Conservation (phyloP, 1,284 basidiomycete genomes). For the Grifola frondosa region DNA sequence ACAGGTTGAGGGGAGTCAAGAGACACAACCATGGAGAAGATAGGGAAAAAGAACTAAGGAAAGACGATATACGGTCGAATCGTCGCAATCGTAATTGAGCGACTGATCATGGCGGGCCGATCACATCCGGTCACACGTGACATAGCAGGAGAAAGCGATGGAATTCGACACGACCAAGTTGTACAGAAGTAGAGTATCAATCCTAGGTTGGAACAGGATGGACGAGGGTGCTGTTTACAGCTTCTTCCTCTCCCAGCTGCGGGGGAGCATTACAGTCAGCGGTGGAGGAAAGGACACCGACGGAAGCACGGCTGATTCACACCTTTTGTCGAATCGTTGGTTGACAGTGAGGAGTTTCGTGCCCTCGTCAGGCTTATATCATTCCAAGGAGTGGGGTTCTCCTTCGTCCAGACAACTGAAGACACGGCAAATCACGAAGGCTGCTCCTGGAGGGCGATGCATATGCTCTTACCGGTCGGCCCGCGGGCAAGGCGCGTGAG, state of each 20-base stretch:
- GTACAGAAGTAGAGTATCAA: slow-evolving; percentile 2
- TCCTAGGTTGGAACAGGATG: slow-evolving; percentile 1
- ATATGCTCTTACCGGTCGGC: slow-evolving; percentile 68
- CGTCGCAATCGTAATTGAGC: no score
- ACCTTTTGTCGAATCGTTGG: slow-evolving; percentile 75
- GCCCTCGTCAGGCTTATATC: slow-evolving; percentile 68
- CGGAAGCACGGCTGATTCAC: no score
- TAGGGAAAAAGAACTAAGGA: slow-evolving; percentile 5
- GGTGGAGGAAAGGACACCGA: slow-evolving; percentile 1
- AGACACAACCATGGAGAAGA: slow-evolving; percentile 39
- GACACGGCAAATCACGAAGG: background rate
- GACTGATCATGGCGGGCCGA: slow-evolving; percentile 3
- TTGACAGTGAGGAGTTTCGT: slow-evolving; percentile 70
- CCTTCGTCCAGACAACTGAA: slow-evolving; percentile 77
- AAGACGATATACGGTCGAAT: slow-evolving; percentile 6
- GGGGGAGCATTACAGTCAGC: slow-evolving; percentile 9
- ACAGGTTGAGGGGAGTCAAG: slow-evolving; percentile 43
- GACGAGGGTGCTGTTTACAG: slow-evolving; percentile 41
- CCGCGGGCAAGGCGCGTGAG: slow-evolving; percentile 67
- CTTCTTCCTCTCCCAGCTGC: slow-evolving; percentile 71
- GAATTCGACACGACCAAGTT: slow-evolving; percentile 7
- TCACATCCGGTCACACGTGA: slow-evolving; percentile 11
- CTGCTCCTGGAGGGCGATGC: slow-evolving; percentile 28
- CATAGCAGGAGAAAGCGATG: background rate
- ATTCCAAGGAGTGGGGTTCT: slow-evolving; percentile 81